Evolutionary conservation across 306 rosid genomes (phyloP).

Genomic region (Hylodesmum podocarpum): DNA sequence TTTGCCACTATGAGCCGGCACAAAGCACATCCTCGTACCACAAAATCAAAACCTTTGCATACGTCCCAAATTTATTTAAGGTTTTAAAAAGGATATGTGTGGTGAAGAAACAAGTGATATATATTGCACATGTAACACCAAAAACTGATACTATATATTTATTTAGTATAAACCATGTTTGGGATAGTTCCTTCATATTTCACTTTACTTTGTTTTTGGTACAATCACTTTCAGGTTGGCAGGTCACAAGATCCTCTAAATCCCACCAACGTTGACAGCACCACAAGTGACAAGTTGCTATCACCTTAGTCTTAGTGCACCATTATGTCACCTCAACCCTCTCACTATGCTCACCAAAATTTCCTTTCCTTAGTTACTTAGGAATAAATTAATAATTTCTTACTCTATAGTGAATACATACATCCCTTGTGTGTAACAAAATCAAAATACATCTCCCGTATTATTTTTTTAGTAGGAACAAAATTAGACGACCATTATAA

Average conservation of each 20-base stretch:
- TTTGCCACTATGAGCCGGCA: background rate
- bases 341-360: background rate
- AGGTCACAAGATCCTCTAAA: conserved; percentile 40
- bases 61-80: background rate
- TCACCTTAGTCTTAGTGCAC: conserved; percentile 23
- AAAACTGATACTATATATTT: conserved; percentile 6
- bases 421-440: no score
- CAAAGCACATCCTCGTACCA: conserved; percentile 37
- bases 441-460: no score
- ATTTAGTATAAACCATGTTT: conserved; percentile 28
- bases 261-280: conserved; percentile 51
- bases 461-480: no score
- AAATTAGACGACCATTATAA: no score
- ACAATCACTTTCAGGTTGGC: conserved; percentile 47
- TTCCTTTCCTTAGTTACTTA: no score
- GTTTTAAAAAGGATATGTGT: background rate
- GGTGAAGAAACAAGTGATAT: conserved; percentile 2
- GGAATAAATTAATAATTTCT: no score
- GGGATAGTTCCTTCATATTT: background rate
- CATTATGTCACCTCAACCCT: background rate
- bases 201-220: background rate
- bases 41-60: background rate
- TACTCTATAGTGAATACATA: no score
- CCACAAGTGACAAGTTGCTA: conserved; percentile 13
- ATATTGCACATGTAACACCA: background rate